phyloP scores from a whole-genome alignment of 2,329 filamentous ascomycete genomes.

The Paecilomyces fulvus region DNA sequence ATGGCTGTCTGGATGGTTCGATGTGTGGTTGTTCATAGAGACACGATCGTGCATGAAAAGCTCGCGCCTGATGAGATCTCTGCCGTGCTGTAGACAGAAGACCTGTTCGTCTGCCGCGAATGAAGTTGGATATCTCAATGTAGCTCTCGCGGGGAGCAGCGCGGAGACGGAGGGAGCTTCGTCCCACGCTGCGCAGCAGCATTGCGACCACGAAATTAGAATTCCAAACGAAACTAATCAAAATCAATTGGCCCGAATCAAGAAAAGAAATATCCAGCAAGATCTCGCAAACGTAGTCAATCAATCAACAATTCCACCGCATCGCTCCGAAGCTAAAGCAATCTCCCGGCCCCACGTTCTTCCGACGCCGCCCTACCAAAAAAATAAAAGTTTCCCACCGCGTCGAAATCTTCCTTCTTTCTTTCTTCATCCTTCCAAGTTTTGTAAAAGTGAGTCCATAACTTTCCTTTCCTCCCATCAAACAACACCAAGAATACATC shows the following conservation, averaged over 20 bases:
- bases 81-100: constrained; percentile 2
- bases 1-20: constrained; percentile 11
- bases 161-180: constrained; percentile 18
- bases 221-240: not conserved
- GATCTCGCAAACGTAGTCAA: constrained; percentile 5
- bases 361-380: not conserved
- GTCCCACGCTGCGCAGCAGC: constrained; percentile 16
- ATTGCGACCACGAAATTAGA: constrained; percentile 4
- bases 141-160: constrained; percentile 22
- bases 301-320: not conserved
- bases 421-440: constrained; percentile 93
- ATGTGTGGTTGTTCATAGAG: constrained; percentile 12
- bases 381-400: constrained; percentile 3
- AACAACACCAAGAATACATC: not conserved
- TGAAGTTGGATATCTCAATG: constrained; percentile 29
- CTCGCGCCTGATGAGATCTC: constrained; percentile 4
- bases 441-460: constrained; percentile 77
- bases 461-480: too few relatives aligned
- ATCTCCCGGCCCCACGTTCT: not conserved
- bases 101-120: constrained; percentile 15
- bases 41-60: constrained; percentile 15
- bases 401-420: constrained; percentile 36
- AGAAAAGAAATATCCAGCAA: constrained; percentile 7
- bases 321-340: not conserved
- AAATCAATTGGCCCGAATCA: constrained; percentile 1